Conservation (phyloP, 352 stramenopile genomes). For the Bremia lactucae region DNA sequence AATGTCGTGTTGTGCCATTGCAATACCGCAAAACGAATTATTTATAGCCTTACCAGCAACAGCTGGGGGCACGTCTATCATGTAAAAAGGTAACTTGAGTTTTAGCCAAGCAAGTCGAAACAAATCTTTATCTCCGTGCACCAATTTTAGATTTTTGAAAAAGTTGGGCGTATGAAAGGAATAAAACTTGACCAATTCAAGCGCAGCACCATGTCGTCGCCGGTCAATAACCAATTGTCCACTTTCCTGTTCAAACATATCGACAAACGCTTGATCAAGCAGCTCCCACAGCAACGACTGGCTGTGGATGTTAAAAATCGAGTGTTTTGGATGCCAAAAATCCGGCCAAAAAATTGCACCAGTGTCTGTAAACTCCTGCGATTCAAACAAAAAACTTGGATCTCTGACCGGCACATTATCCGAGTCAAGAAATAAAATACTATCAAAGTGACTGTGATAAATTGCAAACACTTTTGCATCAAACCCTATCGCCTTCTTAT, state of each 20-base stretch:
- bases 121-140: constrained; percentile 50
- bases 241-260: constrained; percentile 69
- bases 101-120: constrained; percentile 54
- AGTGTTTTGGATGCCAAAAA: too few species aligned
- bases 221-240: constrained; percentile 46
- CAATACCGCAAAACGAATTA: constrained; percentile 39
- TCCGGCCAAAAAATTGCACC: constrained; percentile 65
- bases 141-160: constrained; percentile 24
- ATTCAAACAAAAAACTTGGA: constrained; percentile 45
- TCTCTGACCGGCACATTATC: constrained; percentile 51
- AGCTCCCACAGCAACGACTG: too few species aligned
- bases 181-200: constrained; percentile 39
- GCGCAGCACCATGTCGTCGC: constrained; percentile 18
- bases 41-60: constrained; percentile 29
- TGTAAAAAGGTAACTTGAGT: constrained; percentile 30
- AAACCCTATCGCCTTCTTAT: constrained; percentile 29
- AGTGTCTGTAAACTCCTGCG: constrained; percentile 23
- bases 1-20: constrained; percentile 39
- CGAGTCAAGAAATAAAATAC: constrained; percentile 45
- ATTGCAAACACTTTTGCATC: constrained; percentile 43
- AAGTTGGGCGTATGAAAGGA: constrained; percentile 24
- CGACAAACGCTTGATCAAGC: too few species aligned
- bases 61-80: constrained; percentile 32
- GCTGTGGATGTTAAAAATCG: too few species aligned
- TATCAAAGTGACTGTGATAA: constrained; percentile 33